Evolutionary conservation across 768 basidiomycete species (phyloP).

Genomic region (Leccinum aurantiacum): DNA sequence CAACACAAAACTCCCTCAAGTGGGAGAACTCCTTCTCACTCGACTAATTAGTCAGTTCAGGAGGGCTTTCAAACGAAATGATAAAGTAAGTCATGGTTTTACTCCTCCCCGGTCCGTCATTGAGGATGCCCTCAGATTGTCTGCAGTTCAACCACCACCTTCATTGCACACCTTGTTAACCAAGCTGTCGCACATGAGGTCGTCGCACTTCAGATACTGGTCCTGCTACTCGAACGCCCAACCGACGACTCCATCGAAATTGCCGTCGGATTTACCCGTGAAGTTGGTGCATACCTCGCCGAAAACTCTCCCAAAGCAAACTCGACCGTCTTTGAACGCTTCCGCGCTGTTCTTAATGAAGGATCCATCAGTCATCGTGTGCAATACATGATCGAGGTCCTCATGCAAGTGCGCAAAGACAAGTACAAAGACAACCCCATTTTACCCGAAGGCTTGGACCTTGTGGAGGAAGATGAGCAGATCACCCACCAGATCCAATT

Average conservation of each 20-base stretch:
- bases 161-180: slow-evolving; percentile 89
- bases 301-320: slow-evolving; percentile 96
- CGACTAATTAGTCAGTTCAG: slow-evolving; percentile 95
- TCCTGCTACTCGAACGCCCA: slow-evolving; percentile 92
- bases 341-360: slow-evolving; percentile 95
- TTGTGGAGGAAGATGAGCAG: slow-evolving; percentile 98
- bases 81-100: slow-evolving; percentile 67
- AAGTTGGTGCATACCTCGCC: slow-evolving; percentile 91
- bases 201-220: slow-evolving; percentile 91
- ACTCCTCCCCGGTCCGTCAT: background rate
- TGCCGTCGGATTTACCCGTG: slow-evolving; percentile 95
- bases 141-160: slow-evolving; percentile 91
- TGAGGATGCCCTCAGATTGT: slow-evolving; percentile 59
- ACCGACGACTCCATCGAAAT: slow-evolving; percentile 99
- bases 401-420: slow-evolving; percentile 99
- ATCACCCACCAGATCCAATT: slow-evolving; percentile 92
- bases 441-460: slow-evolving; percentile 88
- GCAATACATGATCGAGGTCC: slow-evolving; percentile 99
- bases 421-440: slow-evolving; percentile 99
- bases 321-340: slow-evolving; percentile 92
- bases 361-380: slow-evolving; percentile 93
- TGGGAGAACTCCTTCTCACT: slow-evolving; percentile 87
- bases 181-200: slow-evolving; percentile 93
- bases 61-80: slow-evolving; percentile 92
- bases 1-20: slow-evolving; percentile 96